These are phyloP conservation scores for Aspergillus ruber DNA, from an alignment of 2,329 filamentous ascomycete species.

Conservation along the genomic window DNA sequence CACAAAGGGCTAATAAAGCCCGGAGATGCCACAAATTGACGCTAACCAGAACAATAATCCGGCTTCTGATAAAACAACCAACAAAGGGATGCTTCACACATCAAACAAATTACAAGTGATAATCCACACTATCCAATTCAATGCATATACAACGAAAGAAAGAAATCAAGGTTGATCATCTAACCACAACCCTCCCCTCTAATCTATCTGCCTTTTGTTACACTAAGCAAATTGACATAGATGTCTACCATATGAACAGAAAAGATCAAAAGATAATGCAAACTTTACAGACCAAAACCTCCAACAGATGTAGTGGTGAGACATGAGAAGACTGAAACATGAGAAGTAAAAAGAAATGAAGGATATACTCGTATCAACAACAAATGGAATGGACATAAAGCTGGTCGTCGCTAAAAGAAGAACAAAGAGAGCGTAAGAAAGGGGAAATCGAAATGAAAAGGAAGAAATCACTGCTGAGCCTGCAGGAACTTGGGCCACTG, in stretches of 20 bases:
- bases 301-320: constrained; percentile 19
- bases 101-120: too few species aligned
- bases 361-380: constrained; percentile 12
- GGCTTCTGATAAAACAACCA: too few species aligned
- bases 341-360: constrained; percentile 3
- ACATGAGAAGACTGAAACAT: constrained; percentile 7
- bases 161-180: constrained; percentile 1
- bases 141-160: background rate
- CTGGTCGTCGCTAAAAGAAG: constrained; percentile 18
- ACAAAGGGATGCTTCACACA: too few species aligned
- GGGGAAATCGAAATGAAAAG: constrained; percentile 14
- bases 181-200: constrained; percentile 2
- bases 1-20: too few species aligned
- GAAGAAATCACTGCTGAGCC: constrained; percentile 14
- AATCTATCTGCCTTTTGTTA: constrained; percentile 19
- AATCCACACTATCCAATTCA: too few species aligned
- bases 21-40: too few species aligned
- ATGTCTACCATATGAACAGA: background rate
- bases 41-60: too few species aligned
- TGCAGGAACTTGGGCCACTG: constrained; percentile 34
- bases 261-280: background rate
- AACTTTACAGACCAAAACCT: background rate
- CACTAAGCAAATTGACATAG: constrained; percentile 11
- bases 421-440: background rate
- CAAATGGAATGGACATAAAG: constrained; percentile 7